Percentiles rank a stretch among this genome's conserved stretches.
Evolutionary conservation across 2,329 filamentous ascomycete genomes (phyloP).

Genomic region (Colletotrichum sp.): DNA sequence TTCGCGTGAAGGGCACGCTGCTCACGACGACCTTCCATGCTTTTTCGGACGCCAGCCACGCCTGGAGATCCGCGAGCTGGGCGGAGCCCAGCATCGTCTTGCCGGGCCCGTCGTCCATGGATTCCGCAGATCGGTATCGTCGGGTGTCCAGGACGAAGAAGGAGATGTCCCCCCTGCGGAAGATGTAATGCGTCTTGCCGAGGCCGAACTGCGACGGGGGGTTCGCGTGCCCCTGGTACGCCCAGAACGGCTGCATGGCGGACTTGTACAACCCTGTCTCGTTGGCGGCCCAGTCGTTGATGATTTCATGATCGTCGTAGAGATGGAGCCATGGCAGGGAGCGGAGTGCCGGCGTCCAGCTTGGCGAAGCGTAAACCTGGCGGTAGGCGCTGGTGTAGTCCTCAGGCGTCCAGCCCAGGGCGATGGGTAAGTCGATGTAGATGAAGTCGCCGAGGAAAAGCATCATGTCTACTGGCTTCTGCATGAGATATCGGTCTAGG

Average conservation of each 20-base stretch:
- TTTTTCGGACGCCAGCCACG: constrained; percentile 49
- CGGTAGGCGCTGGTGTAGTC: constrained; percentile 50
- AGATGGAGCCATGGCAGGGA: constrained; percentile 72
- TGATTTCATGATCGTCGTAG: constrained; percentile 74
- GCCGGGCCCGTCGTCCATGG: constrained; percentile 40
- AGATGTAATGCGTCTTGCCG: constrained; percentile 68
- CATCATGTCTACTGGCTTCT: constrained; percentile 50
- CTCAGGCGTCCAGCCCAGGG: constrained; percentile 20
- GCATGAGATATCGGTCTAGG: constrained; percentile 21
- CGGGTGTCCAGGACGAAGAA: constrained; percentile 75
- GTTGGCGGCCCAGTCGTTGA: constrained; percentile 72
- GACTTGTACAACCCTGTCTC: constrained; percentile 65
- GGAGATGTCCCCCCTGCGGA: constrained; percentile 65
- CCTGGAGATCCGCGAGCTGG: constrained; percentile 64
- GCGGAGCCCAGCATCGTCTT: constrained; percentile 64
- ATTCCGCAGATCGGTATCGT: constrained; percentile 52
- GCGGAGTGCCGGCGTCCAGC: constrained; percentile 51
- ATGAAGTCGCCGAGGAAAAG: constrained; percentile 62
- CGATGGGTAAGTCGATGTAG: constrained; percentile 60
- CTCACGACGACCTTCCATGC: constrained; percentile 71
- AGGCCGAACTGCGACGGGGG: constrained; percentile 48
- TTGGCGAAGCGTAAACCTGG: constrained; percentile 70
- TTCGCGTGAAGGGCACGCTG: constrained; percentile 73
- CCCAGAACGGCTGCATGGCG: constrained; percentile 67
- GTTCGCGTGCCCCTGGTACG: constrained; percentile 70